Percentiles rank a stretch among this genome's conserved stretches.
Evolutionary conservation across 2,329 filamentous ascomycete genomes (phyloP).

Genomic region (Colletotrichum tropicicola): DNA sequence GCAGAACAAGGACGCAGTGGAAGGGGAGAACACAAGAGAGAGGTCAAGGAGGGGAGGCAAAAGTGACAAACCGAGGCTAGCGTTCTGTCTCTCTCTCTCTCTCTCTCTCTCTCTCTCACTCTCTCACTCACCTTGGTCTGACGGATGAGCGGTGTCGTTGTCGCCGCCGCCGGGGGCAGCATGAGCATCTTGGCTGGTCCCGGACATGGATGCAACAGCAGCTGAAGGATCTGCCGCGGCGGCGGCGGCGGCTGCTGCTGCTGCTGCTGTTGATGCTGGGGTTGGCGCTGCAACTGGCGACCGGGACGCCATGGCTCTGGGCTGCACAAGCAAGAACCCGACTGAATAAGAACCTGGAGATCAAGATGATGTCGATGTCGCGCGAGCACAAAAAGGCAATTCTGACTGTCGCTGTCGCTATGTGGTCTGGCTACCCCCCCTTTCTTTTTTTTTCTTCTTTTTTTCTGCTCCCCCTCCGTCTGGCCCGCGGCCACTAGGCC

Average conservation of each 20-base stretch:
- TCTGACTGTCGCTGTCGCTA: constrained; percentile 9
- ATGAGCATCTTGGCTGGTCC: constrained; percentile 7
- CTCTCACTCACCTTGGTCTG: constrained; percentile 21
- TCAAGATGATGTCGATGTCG: not conserved
- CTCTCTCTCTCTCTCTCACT: not conserved
- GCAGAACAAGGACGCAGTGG: not conserved
- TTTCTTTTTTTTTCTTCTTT: not conserved
- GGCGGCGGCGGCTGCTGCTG: not conserved
- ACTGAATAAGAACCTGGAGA: not conserved
- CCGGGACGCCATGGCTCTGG: constrained; percentile 4
- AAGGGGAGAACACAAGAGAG: not conserved
- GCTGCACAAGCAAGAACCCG: not conserved
- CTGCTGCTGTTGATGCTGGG: not conserved
- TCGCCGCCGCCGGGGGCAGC: not conserved
- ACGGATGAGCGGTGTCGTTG: constrained; percentile 12
- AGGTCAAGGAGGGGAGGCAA: not conserved
- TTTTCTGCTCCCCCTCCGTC: not conserved
- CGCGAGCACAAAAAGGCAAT: constrained; percentile 3
- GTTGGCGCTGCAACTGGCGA: constrained; percentile 5
- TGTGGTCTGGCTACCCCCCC: not conserved
- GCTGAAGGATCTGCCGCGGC: constrained; percentile 1
- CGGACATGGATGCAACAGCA: constrained; percentile 1
- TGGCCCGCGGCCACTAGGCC: no score
- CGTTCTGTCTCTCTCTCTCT: not conserved
- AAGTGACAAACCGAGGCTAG: constrained; percentile 15